Base-by-base conservation (phyloP, 2,329 filamentous ascomycete genomes). In the Rhinocladiella similis region DNA sequence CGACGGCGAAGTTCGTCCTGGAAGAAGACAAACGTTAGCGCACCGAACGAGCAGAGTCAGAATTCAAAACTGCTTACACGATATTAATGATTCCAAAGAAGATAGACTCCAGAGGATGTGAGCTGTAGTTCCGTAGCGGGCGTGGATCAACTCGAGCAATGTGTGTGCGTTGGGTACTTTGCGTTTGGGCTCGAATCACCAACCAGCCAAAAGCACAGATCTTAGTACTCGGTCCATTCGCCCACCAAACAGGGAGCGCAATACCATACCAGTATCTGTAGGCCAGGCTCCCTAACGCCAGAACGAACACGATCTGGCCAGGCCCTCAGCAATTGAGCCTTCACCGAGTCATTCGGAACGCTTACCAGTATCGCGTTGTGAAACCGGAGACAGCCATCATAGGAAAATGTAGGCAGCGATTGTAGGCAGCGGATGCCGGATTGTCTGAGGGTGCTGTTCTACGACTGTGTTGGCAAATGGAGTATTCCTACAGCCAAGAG, bases 121-220 rank as follows among this genome's bases (percentile, higher is more conserved):
- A 0, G 67, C 72, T 5, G 72, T 63, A n/a, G 67, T 72, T 5
- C 76, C 77, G 61, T 80, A 80, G 52, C 78, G 69, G 67, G 75
- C 74, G 2, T 71, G 70, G 29, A 80, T 74, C 36, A 81, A 78
- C 59, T 80, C 77, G 1, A 80, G 69, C 2, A 75, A 77, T 0
- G 78, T 80, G 50, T 80, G 78, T 0, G 78, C 78, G 55, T 78
- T 77, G 0, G 78, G 78, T 0, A 79, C 76, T 41, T 77, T 67
- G 25, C 79, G 71, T 62, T 80, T 81, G 9, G 73, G 73, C 48
- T 79, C 64, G 5, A 80, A 81, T 76, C 1, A 77, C 78, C 0
- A 80, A 67, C 4, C 90, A 94, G 1, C 91, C 90, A 66, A 96
- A 96, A 1, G 96, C 78, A 22, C 96, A 80, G 64, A 96, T 91